Evolutionary conservation across 1,139 yeast genomes (phyloP).

Genomic region (Taiozyma sp.): DNA sequence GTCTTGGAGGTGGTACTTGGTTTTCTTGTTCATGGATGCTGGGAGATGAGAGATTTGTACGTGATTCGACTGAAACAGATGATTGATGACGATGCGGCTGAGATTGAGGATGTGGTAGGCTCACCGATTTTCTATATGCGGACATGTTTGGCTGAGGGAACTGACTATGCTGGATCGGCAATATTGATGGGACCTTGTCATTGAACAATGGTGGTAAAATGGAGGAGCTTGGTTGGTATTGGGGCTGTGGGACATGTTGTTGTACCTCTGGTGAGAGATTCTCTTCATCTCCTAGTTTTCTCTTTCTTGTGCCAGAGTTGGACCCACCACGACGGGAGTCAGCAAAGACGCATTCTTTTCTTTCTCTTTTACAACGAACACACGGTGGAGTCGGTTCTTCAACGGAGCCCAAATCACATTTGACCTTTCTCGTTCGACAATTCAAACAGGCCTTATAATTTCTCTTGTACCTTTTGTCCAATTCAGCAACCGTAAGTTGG

Average conservation of each 20-base stretch:
- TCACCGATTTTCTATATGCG: not conserved
- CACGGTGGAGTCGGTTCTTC: conserved; percentile 84
- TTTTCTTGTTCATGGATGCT: not conserved
- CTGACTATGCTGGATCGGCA: not conserved
- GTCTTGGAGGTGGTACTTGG: conserved; percentile 16
- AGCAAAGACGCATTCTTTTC: conserved; percentile 76
- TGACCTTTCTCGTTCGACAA: conserved; percentile 78
- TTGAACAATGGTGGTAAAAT: not conserved
- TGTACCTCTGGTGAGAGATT: not conserved
- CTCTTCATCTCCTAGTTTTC: conserved; percentile 5
- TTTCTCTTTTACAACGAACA: conserved; percentile 75
- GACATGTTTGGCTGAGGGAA: not conserved
- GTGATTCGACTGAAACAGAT: not conserved
- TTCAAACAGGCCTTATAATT: conserved; percentile 81
- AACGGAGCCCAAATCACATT: conserved; percentile 78
- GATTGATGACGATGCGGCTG: not conserved
- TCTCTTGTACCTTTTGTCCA: conserved; percentile 33
- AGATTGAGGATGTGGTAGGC: not conserved
- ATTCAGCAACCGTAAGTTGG: conserved; percentile 1
- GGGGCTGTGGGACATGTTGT: not conserved
- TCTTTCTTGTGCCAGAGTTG: conserved; percentile 7
- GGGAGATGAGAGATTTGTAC: not conserved
- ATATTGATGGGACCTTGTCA: not conserved
- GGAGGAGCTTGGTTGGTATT: not conserved
- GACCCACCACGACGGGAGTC: conserved; percentile 33